These are phyloP conservation scores for Saturnispora kantuleensis DNA, from an alignment of 805 yeast species.

Conservation along the genomic window DNA sequence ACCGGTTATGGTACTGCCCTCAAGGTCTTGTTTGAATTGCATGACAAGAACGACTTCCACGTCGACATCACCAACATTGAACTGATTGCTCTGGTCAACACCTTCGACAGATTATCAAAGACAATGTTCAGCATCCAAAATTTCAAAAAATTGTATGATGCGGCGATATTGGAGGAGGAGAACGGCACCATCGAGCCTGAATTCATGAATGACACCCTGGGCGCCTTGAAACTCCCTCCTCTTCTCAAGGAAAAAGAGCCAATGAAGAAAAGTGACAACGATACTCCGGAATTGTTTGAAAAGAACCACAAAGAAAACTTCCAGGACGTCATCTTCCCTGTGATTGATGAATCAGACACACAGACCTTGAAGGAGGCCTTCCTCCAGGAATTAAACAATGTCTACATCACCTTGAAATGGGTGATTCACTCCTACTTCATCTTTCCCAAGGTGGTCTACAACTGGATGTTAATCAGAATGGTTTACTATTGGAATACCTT, in stretches of 20 bases:
- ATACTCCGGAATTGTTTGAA: constrained; percentile 16
- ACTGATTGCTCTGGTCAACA: constrained; percentile 81
- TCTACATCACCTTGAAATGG: constrained; percentile 53
- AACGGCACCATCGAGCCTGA: constrained; percentile 11
- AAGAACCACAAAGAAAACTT: constrained; percentile 16
- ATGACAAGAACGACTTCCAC: constrained; percentile 32
- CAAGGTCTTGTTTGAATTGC: constrained; percentile 75
- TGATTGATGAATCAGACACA: constrained; percentile 1
- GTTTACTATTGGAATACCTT: constrained; percentile 63
- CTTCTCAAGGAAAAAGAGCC: not conserved
- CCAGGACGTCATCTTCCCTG: constrained; percentile 20
- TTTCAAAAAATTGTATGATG: constrained; percentile 50
- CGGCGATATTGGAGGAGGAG: constrained; percentile 21
- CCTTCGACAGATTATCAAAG: constrained; percentile 85
- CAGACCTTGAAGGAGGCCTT: constrained; percentile 17
- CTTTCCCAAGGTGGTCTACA: constrained; percentile 56
- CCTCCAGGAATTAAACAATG: constrained; percentile 14
- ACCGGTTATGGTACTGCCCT: constrained; percentile 97
- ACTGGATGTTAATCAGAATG: constrained; percentile 37
- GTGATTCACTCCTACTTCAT: constrained; percentile 55
- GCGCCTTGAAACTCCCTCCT: not conserved
- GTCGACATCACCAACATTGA: constrained; percentile 59
- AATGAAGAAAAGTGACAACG: not conserved
- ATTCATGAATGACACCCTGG: constrained; percentile 1
- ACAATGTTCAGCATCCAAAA: constrained; percentile 65